Evolutionary conservation across 441 rosid genomes (phyloP).

Genomic region (Euphorbia neoarborescens): DNA sequence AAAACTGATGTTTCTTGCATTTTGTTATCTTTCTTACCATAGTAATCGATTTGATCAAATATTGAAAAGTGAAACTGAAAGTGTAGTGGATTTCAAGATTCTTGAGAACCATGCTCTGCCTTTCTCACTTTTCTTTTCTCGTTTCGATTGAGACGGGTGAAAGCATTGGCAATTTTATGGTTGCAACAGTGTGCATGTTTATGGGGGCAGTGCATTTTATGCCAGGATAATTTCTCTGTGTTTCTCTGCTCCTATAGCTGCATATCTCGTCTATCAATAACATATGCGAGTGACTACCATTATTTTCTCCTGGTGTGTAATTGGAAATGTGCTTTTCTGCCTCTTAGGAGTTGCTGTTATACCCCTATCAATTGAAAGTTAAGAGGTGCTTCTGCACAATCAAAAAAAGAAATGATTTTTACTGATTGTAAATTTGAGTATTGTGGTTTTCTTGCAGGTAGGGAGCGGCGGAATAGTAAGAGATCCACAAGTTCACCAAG

Average conservation of each 20-base stretch:
- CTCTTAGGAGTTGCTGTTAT: not conserved
- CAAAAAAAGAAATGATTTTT: not conserved
- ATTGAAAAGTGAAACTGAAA: slow-evolving; percentile 3
- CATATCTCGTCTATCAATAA: not conserved
- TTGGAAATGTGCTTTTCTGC: not conserved
- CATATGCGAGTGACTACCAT: not conserved
- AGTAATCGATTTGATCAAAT: not conserved
- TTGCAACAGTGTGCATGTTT: not conserved
- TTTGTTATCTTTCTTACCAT: not conserved
- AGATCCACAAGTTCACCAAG: slow-evolving; percentile 80
- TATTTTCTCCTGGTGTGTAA: not conserved
- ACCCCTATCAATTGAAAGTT: not conserved
- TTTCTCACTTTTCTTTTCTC: not conserved
- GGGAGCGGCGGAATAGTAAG: slow-evolving; percentile 88
- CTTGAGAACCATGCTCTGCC: not conserved
- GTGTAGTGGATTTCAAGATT: not conserved
- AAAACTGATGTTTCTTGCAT: not conserved
- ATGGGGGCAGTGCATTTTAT: not conserved
- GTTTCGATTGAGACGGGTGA: not conserved
- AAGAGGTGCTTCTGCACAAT: not conserved
- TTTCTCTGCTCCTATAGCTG: not conserved
- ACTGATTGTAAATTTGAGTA: not conserved
- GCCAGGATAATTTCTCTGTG: not conserved
- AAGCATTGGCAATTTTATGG: not conserved
- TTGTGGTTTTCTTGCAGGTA: slow-evolving; percentile 39